Percentiles rank a stretch among this genome's conserved stretches.
Conservation (phyloP, 306 rosid genomes). For the Medicago truncatula region DNA sequence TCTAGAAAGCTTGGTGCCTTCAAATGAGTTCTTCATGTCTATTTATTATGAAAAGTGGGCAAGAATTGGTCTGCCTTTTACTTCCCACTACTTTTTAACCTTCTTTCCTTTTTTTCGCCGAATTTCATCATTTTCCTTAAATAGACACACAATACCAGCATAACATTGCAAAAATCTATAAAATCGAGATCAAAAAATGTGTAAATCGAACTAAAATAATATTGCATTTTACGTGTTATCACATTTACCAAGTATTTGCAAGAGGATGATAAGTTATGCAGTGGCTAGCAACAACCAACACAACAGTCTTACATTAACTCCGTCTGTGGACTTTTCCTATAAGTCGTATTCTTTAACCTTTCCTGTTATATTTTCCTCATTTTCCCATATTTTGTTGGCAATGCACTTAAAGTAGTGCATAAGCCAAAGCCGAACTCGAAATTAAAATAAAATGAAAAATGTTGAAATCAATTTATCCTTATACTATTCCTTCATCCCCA, state of each 20-base stretch:
- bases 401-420: constrained; percentile 45
- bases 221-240: too few species aligned
- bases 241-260: not conserved
- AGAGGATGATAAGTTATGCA: constrained; percentile 27
- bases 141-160: too few species aligned
- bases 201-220: too few species aligned
- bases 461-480: constrained; percentile 58
- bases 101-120: too few species aligned
- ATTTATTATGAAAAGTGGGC: too few species aligned
- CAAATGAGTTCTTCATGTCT: too few species aligned
- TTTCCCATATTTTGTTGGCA: constrained; percentile 37
- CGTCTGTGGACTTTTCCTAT: constrained; percentile 28
- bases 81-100: too few species aligned
- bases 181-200: too few species aligned
- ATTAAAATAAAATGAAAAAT: not conserved
- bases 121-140: too few species aligned
- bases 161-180: too few species aligned
- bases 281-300: constrained; percentile 53
- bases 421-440: constrained; percentile 37
- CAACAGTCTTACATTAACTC: constrained; percentile 31
- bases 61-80: too few species aligned
- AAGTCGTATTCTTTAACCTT: constrained; percentile 38
- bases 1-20: too few species aligned
- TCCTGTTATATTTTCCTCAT: constrained; percentile 38
- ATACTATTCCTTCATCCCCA: constrained; percentile 96